Percentiles rank a stretch among this genome's conserved stretches.
Conservation (phyloP, 805 yeast genomes). For the Ogataea saltuana region DNA sequence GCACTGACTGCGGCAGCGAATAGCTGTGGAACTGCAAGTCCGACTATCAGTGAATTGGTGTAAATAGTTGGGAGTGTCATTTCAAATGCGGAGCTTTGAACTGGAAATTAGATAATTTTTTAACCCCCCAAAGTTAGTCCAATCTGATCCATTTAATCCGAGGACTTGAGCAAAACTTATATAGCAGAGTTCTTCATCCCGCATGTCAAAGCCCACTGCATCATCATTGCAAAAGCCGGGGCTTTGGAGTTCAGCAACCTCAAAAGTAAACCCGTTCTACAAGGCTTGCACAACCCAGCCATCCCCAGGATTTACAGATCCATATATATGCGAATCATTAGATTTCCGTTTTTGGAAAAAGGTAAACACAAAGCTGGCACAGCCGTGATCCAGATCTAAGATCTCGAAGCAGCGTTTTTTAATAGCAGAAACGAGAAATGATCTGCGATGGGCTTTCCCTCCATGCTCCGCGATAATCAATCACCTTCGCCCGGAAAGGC, state of each 20-base stretch:
- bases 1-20: constrained; percentile 10
- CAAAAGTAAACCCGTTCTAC: no score
- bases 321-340: constrained; percentile 13
- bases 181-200: no score
- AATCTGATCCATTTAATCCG: no score
- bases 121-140: no score
- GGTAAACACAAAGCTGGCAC: constrained; percentile 10
- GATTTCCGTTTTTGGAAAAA: constrained; percentile 18
- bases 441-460: no score
- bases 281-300: constrained; percentile 21
- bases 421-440: no score
- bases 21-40: constrained; percentile 15
- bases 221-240: background rate
- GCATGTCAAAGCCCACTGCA: background rate
- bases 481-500: no score
- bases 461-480: no score
- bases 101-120: no score
- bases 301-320: constrained; percentile 6
- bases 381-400: background rate
- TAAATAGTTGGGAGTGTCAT: constrained; percentile 16
- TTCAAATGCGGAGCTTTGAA: background rate
- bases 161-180: no score
- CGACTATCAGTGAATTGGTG: constrained; percentile 10
- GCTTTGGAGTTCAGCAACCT: constrained; percentile 1
- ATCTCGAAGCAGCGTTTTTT: no score